These are phyloP conservation scores for Rostrohypoxylon terebratum DNA, from an alignment of 495 filamentous ascomycete genomes.

Conservation along the genomic window DNA sequence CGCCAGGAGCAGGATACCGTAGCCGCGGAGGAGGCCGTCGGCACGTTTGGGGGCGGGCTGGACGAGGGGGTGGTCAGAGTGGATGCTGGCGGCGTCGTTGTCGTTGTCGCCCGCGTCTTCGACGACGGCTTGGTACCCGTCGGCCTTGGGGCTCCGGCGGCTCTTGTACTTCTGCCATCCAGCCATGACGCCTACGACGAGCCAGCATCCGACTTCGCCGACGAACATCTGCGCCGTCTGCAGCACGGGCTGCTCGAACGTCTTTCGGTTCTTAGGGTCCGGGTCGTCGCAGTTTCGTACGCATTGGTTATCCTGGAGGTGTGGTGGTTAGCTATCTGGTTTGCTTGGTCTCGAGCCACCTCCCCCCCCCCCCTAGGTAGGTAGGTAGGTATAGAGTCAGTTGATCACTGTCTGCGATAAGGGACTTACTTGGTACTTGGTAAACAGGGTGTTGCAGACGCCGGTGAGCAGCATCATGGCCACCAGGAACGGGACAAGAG, in stretches of 20 bases:
- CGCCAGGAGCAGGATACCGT: conserved; percentile 79
- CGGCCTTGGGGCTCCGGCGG: conserved; percentile 55
- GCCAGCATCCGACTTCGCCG: conserved; percentile 92
- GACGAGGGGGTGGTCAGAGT: conserved; percentile 56
- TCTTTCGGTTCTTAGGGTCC: conserved; percentile 71
- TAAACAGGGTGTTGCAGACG: conserved; percentile 96
- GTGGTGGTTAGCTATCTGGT: conserved; percentile 11
- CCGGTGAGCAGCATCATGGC: conserved; percentile 90
- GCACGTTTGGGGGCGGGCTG: conserved; percentile 59
- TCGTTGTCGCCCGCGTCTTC: conserved; percentile 53
- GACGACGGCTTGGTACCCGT: conserved; percentile 77
- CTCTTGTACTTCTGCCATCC: conserved; percentile 70
- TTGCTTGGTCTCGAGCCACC: not conserved
- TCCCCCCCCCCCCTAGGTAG: not conserved
- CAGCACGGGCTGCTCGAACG: conserved; percentile 95
- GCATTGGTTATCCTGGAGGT: conserved; percentile 89
- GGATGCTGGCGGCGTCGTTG: conserved; percentile 59
- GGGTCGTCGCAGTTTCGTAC: conserved; percentile 85
- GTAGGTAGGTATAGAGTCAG: not conserved
- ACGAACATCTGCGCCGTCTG: conserved; percentile 97
- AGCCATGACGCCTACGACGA: conserved; percentile 76
- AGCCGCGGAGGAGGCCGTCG: conserved; percentile 71
- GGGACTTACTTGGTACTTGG: conserved; percentile 87
- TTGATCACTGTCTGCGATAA: not conserved
- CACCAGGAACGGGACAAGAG: conserved; percentile 82